phyloP scores from a whole-genome alignment of 768 basidiomycete species.

The Pleurotus cornucopiae region DNA sequence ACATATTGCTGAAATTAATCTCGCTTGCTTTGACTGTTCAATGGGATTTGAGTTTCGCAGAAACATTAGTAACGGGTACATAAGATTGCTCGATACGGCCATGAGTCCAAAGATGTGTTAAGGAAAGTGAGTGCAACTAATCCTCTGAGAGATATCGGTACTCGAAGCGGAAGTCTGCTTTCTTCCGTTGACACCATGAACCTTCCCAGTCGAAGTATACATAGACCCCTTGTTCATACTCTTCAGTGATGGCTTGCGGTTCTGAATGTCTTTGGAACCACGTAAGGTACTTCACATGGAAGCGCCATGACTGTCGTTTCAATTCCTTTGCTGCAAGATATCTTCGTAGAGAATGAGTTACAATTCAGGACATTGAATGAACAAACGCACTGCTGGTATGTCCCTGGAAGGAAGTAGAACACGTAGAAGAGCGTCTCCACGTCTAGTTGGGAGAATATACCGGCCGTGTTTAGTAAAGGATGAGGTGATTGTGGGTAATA shows the following conservation, averaged over 20 bases:
- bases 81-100: neutral
- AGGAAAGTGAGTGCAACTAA: conserved; percentile 28
- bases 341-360: conserved; percentile 33
- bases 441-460: conserved; percentile 86
- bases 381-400: conserved; percentile 88
- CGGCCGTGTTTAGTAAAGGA: conserved; percentile 74
- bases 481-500: conserved; percentile 94
- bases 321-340: conserved; percentile 95
- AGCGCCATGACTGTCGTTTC: conserved; percentile 97
- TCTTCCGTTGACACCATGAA: conserved; percentile 97
- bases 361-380: neutral
- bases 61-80: conserved; percentile 5
- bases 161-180: conserved; percentile 96
- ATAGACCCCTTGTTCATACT: conserved; percentile 99
- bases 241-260: conserved; percentile 97
- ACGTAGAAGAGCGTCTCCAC: conserved; percentile 98
- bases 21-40: conserved; percentile 1
- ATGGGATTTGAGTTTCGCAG: neutral
- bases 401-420: conserved; percentile 96
- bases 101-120: conserved; percentile 7
- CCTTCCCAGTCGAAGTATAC: conserved; percentile 99
- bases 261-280: conserved; percentile 99
- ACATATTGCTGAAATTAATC: neutral
- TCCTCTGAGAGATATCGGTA: conserved; percentile 95
- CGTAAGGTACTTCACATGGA: conserved; percentile 98